Base-by-base conservation (phyloP, 2,329 filamentous ascomycete species). In the Zasmidium citrigriseum region DNA sequence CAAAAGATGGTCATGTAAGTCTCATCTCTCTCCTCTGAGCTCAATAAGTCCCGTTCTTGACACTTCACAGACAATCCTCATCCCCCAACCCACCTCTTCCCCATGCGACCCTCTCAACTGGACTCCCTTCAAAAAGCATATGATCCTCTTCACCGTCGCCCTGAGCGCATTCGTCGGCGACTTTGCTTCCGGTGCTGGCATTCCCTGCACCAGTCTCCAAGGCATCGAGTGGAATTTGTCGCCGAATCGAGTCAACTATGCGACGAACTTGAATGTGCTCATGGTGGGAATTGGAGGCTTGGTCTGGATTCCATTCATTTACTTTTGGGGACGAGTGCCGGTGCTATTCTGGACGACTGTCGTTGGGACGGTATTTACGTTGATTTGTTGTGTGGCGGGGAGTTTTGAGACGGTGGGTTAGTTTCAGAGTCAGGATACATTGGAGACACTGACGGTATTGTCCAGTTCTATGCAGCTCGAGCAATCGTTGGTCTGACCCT, bases 381-480 rank as follows among this genome's bases (percentile, higher is more conserved):
- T n/a, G n/a, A n/a, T 79, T 64, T 76, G 76, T 72, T 66, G 78
- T 1, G 78, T 78, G 1, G 71, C 73, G 1, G 75, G 75, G 12
- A 77, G 77, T 16, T 57, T 78, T 9, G 65, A 77, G 27, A 70
- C 73, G 10, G 76, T 79, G 11, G 72, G n/a, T n/a, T n/a, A n/a
- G n/a, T n/a, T n/a, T n/a, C 70, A 25, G 60, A 78, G 0, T 68
- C 73, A 4, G 73, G 72, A 14, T 80, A 76, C 61, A 77, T 78
- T 60, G 78, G 78, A 2, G n/a, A 75, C 78, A 18, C 68, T 75
- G 9, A 77, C 78, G 0, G 72, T 79, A 4, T 67, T 79, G 11
- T 76, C 78, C 64, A 74, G 69, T 75, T 79, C 68, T 78, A 78
- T 65, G 74, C 70, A 9, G 77, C 72, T 3, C 75, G 76, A 2